Percentiles rank a stretch among this genome's conserved stretches.
These are phyloP conservation scores for Ganoderma resinaceum DNA, from an alignment of 1,284 basidiomycete species.

Conservation along the genomic window DNA sequence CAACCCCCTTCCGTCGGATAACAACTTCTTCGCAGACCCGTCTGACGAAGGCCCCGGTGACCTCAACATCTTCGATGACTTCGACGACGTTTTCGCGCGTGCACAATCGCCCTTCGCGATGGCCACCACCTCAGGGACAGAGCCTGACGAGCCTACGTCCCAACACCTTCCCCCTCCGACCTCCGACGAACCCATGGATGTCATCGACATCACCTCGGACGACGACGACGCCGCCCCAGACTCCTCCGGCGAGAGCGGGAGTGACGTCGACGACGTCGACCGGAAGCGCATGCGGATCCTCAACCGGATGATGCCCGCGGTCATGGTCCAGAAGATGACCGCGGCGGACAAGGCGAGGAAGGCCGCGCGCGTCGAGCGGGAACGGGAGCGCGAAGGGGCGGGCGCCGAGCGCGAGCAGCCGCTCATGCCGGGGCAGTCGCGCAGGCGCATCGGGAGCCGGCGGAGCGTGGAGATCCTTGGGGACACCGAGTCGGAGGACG, in stretches of 20 bases:
- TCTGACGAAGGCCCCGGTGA: constrained; percentile 7
- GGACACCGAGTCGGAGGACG: constrained; percentile 35
- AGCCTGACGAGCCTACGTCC: constrained; percentile 14
- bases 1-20: not conserved
- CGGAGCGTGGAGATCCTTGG: constrained; percentile 33
- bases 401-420: constrained; percentile 20
- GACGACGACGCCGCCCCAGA: constrained; percentile 3
- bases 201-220: constrained; percentile 24
- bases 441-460: constrained; percentile 26
- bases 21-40: constrained; percentile 2
- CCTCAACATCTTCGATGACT: constrained; percentile 10
- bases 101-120: constrained; percentile 8
- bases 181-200: constrained; percentile 21
- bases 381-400: not conserved
- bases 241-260: constrained; percentile 11
- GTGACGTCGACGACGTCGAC: constrained; percentile 3
- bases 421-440: constrained; percentile 35
- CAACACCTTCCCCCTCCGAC: constrained; percentile 14
- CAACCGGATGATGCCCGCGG: constrained; percentile 30
- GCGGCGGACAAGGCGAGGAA: not conserved
- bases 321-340: constrained; percentile 23
- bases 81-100: constrained; percentile 10
- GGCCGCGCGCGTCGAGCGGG: constrained; percentile 9
- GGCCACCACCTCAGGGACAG: constrained; percentile 3
- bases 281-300: constrained; percentile 25